Conservation (phyloP, 768 basidiomycete genomes). For the Gloeostereum incarnatum region DNA sequence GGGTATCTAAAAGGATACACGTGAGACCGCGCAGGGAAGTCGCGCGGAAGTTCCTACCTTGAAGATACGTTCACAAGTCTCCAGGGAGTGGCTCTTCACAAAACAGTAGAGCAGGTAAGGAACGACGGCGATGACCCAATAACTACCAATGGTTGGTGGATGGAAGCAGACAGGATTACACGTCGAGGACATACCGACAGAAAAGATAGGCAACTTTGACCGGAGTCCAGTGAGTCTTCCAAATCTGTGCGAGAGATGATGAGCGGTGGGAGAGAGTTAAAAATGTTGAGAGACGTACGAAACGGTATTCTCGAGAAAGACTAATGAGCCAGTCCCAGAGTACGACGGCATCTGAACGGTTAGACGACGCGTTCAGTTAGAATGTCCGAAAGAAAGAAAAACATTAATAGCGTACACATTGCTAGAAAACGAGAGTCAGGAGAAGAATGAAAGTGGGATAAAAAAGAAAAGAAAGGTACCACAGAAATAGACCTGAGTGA, state of each 20-base stretch:
- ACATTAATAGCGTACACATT: constrained; percentile 46
- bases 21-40: constrained; percentile 4
- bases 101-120: constrained; percentile 75
- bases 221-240: constrained; percentile 79
- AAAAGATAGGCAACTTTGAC: constrained; percentile 79
- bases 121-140: constrained; percentile 76
- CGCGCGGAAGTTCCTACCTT: constrained; percentile 30
- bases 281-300: constrained; percentile 32
- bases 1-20: constrained; percentile 44
- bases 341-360: constrained; percentile 58
- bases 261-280: constrained; percentile 11
- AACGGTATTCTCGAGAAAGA: constrained; percentile 68
- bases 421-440: constrained; percentile 37
- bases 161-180: constrained; percentile 2
- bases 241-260: constrained; percentile 45
- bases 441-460: constrained; percentile 17
- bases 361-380: no score
- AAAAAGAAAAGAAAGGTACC: constrained; percentile 40
- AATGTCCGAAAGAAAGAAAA: constrained; percentile 11
- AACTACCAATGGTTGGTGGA: constrained; percentile 38
- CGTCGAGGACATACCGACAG: constrained; percentile 51
- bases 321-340: constrained; percentile 84
- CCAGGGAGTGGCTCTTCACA: constrained; percentile 54
- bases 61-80: constrained; percentile 62
- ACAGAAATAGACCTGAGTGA: constrained; percentile 79